Evolutionary conservation across 345 rosid species (phyloP).

Genomic region (Bruguiera parviflora): DNA sequence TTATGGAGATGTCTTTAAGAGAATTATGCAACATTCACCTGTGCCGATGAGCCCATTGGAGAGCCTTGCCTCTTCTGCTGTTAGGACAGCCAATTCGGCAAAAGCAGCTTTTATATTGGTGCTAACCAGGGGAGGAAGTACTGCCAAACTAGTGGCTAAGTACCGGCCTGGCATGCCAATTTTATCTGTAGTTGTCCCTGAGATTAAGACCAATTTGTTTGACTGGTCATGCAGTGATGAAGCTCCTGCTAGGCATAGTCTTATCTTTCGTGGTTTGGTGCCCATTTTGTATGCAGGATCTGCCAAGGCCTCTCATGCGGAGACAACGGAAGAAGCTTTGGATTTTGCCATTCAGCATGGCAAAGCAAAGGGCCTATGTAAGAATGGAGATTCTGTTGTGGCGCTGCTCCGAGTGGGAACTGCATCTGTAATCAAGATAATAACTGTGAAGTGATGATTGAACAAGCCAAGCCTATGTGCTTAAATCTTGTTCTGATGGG

Average conservation of each 20-base stretch:
- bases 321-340: conserved; percentile 89
- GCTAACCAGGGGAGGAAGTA: conserved; percentile 90
- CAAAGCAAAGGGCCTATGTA: conserved; percentile 64
- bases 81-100: conserved; percentile 84
- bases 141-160: conserved; percentile 92
- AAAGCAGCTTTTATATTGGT: conserved; percentile 80
- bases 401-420: conserved; percentile 88
- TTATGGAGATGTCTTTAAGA: conserved; percentile 77
- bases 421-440: conserved; percentile 90
- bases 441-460: conserved; percentile 52
- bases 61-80: conserved; percentile 89
- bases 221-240: conserved; percentile 95
- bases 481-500: no score
- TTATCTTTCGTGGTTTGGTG: conserved; percentile 78
- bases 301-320: conserved; percentile 79
- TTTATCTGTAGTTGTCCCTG: conserved; percentile 82
- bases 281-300: conserved; percentile 86
- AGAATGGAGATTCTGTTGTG: conserved; percentile 78
- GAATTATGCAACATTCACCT: conserved; percentile 75
- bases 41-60: conserved; percentile 97
- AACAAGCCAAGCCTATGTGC: no score
- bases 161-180: conserved; percentile 93
- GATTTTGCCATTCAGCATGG: conserved; percentile 72
- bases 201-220: conserved; percentile 74
- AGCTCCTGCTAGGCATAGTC: conserved; percentile 92